Evolutionary conservation across 2,329 filamentous ascomycete genomes (phyloP), one percentile per base, ranked within the genome.

Genomic region (Sordariomycetes sp.): DNA sequence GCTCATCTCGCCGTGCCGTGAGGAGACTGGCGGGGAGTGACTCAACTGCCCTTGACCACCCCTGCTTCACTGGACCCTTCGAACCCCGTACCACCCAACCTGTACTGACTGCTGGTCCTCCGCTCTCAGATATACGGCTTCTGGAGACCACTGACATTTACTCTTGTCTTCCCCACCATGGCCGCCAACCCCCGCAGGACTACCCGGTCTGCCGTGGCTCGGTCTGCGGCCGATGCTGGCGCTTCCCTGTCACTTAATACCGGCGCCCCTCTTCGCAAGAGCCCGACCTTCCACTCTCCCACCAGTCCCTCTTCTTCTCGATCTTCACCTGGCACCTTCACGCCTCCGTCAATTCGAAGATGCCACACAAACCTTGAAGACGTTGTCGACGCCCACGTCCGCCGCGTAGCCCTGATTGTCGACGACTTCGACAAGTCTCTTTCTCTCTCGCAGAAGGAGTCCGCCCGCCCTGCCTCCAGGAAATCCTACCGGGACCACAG

Each of bases 321-420:
- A 59, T 68, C 73, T 12, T 54, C 53, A 10, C 11, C 28, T 37
- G 63, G 68, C 59, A 80, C 81, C 64, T 70, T 70, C 58, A 77
- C 80, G 60, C 80, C 81, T 59, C 72, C 74, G 50, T 68, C 77
- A n/a, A 77, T 88, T 65, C 79, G 80, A 64, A 85, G 88, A 60
- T 85, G 87, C 55, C 84, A 87, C 64, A 88, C 87, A 57, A 80
- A 75, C 62, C 74, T 90, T 60, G 86, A 90, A 72, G 85, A 88
- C 79, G 83, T 87, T 59, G 79, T 89, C 69, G 83, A 85, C 66
- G 83, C 85, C 62, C 81, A 86, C 65, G 79, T 83, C 67, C 83
- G 86, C 67, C 87, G 87, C 64, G 83, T 86, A 70, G 83, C 82
- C 63, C 71, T 87, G 67, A 82, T 85, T 63, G 74, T 90, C 58